Percentiles rank a stretch among this genome's conserved stretches.
phyloP scores from a whole-genome alignment of 768 basidiomycete genomes.

The Phylloporus sp. region DNA sequence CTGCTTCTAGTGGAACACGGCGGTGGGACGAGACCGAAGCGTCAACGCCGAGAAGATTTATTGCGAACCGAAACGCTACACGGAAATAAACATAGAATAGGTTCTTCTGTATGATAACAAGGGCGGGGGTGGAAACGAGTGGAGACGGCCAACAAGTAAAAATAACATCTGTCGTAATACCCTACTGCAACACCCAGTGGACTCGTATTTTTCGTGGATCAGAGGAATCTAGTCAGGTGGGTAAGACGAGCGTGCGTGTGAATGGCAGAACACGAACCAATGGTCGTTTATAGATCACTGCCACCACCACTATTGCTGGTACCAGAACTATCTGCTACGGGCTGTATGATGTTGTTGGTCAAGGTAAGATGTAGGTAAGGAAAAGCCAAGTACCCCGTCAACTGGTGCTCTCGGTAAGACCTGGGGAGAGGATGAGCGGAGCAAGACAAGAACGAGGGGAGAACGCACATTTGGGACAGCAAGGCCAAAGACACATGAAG shows the following conservation, averaged over 20 bases:
- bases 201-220: background rate
- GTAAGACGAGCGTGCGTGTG: background rate
- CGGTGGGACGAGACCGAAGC: background rate
- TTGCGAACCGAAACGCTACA: background rate
- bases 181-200: background rate
- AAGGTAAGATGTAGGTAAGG: background rate
- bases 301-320: background rate
- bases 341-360: background rate
- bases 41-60: background rate
- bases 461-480: background rate
- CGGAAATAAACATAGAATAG: background rate
- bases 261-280: background rate
- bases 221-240: background rate
- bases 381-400: background rate
- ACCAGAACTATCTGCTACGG: background rate
- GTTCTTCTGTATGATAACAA: background rate
- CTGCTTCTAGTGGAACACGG: background rate
- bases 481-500: background rate
- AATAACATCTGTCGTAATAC: background rate
- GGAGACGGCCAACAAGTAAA: background rate
- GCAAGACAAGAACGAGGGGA: background rate
- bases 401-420: background rate
- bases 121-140: background rate
- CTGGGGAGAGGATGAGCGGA: background rate
- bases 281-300: background rate